Percentiles rank a stretch among this genome's conserved stretches.
Conservation (phyloP, 2,329 filamentous ascomycete genomes). For the Exserohilum turcica region DNA sequence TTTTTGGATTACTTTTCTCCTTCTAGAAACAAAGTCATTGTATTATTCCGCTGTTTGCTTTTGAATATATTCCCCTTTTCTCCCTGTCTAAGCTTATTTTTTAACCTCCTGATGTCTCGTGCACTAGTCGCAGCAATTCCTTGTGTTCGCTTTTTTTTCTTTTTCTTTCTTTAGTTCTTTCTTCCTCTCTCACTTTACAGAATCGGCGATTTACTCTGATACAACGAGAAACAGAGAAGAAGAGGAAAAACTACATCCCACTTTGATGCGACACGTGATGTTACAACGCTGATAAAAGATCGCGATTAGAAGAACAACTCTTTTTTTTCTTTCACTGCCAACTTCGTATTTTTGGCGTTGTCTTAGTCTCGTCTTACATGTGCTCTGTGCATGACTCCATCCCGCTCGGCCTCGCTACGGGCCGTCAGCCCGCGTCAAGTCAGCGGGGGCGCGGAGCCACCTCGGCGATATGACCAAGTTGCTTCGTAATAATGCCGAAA, state of each 20-base stretch:
- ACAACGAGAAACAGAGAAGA: not conserved
- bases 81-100: not conserved
- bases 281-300: not conserved
- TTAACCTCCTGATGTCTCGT: not conserved
- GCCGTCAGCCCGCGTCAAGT: not conserved
- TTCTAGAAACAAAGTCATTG: not conserved
- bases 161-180: not conserved
- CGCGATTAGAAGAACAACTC: not conserved
- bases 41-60: not conserved
- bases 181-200: not conserved
- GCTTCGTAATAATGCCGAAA: not conserved
- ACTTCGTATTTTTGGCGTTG: not conserved
- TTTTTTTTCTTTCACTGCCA: not conserved
- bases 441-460: not conserved
- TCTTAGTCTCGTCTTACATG: not conserved
- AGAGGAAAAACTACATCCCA: not conserved
- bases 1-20: not conserved
- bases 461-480: not conserved
- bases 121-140: too few species aligned
- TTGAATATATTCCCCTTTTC: not conserved
- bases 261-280: not conserved
- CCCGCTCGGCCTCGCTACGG: not conserved
- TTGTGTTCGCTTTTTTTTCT: not conserved
- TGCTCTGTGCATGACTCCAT: not conserved
- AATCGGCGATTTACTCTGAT: not conserved